Base-by-base conservation (phyloP, 139 green algal species). In the Pleodorina starrii region DNA sequence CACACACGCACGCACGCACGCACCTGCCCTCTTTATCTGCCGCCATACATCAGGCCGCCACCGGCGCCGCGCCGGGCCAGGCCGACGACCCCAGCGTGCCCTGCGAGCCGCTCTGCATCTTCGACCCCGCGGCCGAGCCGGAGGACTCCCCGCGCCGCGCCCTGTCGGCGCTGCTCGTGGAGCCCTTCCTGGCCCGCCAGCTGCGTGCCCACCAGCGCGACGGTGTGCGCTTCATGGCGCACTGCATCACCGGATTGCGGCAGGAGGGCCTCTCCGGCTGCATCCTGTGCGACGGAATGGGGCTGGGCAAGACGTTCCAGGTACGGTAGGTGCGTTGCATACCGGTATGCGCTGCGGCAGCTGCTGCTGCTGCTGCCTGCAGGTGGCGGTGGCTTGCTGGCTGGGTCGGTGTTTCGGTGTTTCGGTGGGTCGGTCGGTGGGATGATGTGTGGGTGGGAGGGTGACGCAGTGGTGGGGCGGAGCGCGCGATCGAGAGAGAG, bases 221-320 rank as follows among this genome's bases (percentile, higher is more conserved):
- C 44, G 96, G 96, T 27, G 95, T 98, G 60, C 89, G 89, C 43
- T 98, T 98, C 92, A 96, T 98, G 87, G 98, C 97, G 90, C 93
- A 96, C 80, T 98, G 96, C 90, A 91, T 98, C 17, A 91, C 91
- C 38, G 96, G 96, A 11, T 80, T 98, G 68, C 88, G 83, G 38
- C 54, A 93, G 51, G 83, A 90, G 16, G 92, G 92, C n/a, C 87
- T 91, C 43, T 89, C 40, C n/a, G 96, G 96, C 40, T 96, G 93
- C 88, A 97, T 98, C 86, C 91, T 98, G 42, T 94, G 94, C 17
- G 94, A 96, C 40, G 92, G 95, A 50, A 95, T 95, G 91, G 93
- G 94, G 1, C 92, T 96, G 59, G 94, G 94, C 91, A 96, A 96
- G 90, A 95, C 94, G 0, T 95, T 95, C 66, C 93, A 94, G 68